phyloP scores from a whole-genome alignment of 1,139 yeast species.

The Debaryomycetaceae sp. region DNA sequence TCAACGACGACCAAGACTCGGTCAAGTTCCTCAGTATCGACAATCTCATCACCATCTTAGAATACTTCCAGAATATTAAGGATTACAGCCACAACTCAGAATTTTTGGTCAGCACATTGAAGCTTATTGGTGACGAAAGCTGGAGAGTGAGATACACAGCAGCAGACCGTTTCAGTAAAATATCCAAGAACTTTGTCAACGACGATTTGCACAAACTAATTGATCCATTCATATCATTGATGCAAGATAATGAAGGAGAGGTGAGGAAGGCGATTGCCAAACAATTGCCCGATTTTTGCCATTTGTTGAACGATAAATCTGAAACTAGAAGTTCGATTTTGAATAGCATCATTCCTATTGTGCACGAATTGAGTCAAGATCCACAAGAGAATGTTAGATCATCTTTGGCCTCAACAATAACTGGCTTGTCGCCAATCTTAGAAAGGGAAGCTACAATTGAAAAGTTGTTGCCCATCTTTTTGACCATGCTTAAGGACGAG shows the following conservation, averaged over 20 bases:
- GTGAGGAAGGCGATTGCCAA: constrained; percentile 93
- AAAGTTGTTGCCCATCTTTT: constrained; percentile 78
- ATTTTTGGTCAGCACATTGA: constrained; percentile 53
- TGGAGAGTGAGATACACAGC: constrained; percentile 99
- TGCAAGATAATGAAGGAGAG: constrained; percentile 94
- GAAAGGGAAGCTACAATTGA: constrained; percentile 85
- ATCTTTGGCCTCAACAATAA: constrained; percentile 83
- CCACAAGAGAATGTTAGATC: constrained; percentile 92
- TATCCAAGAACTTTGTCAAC: constrained; percentile 65
- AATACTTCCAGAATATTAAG: constrained; percentile 55
- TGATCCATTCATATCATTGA: constrained; percentile 67
- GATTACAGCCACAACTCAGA: constrained; percentile 60
- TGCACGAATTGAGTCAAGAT: constrained; percentile 81
- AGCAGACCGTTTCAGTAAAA: constrained; percentile 80
- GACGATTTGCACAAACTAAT: constrained; percentile 54
- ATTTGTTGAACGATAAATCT: constrained; percentile 42
- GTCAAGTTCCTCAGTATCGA: constrained; percentile 90
- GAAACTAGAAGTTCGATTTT: constrained; percentile 54
- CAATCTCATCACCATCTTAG: constrained; percentile 70
- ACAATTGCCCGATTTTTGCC: constrained; percentile 80
- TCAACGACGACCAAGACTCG: constrained; percentile 89
- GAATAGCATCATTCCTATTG: constrained; percentile 75
- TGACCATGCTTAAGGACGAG: constrained; percentile 94
- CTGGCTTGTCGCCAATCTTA: constrained; percentile 81
- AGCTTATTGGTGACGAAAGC: constrained; percentile 80